phyloP scores from a whole-genome alignment of 352 stramenopile species.

The Plasmopara muralis region DNA sequence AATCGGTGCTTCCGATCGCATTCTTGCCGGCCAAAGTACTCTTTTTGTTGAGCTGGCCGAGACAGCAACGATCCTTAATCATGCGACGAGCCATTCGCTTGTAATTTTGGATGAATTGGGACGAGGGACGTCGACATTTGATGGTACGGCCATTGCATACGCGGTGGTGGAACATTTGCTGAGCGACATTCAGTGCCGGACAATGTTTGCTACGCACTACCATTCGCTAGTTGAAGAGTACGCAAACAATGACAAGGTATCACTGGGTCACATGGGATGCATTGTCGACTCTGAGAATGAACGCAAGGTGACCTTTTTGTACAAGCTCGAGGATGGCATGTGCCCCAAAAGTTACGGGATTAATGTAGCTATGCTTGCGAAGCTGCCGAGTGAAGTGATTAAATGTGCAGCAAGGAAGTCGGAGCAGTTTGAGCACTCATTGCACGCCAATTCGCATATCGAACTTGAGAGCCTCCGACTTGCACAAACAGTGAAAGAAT shows the following conservation, averaged over 20 bases:
- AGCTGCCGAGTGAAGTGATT: conserved; percentile 94
- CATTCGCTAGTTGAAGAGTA: conserved; percentile 92
- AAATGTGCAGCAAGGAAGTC: conserved; percentile 87
- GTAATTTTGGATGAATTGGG: conserved; percentile 99
- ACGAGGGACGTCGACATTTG: conserved; percentile 97
- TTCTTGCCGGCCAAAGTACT: conserved; percentile 98
- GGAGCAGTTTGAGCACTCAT: conserved; percentile 82
- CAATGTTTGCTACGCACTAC: conserved; percentile 99
- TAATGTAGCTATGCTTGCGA: conserved; percentile 97
- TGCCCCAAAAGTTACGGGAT: conserved; percentile 99
- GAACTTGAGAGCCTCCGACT: conserved; percentile 21
- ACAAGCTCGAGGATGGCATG: conserved; percentile 94
- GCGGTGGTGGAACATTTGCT: conserved; percentile 94
- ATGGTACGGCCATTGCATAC: conserved; percentile 97
- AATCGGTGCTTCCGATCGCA: conserved; percentile 97
- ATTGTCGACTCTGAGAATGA: conserved; percentile 76
- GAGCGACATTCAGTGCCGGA: conserved; percentile 81
- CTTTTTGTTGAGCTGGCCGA: conserved; percentile 99
- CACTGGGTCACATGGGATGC: conserved; percentile 78
- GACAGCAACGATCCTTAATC: conserved; percentile 95
- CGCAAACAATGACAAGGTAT: conserved; percentile 45
- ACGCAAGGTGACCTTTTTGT: conserved; percentile 98
- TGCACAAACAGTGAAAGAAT: conserved; percentile 19
- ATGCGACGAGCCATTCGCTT: conserved; percentile 92
- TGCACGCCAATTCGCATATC: conserved; percentile 36